These are phyloP conservation scores for Eucalyptus curtisii DNA, from an alignment of 345 rosid species.

Conservation along the genomic window DNA sequence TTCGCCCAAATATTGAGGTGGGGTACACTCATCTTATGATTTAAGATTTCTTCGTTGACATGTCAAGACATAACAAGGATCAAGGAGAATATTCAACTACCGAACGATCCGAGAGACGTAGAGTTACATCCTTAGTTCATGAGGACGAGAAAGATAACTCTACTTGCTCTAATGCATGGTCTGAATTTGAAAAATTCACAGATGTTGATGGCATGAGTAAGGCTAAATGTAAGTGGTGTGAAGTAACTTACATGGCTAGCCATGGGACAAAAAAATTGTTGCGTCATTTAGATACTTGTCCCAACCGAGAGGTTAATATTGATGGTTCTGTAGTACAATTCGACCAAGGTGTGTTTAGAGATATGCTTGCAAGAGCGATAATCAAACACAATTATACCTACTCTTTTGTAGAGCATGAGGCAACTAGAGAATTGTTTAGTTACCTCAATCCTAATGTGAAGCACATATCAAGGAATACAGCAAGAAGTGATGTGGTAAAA, in stretches of 20 bases:
- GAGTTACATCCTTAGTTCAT: not conserved
- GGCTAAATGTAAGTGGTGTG: not conserved
- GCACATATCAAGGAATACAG: not conserved
- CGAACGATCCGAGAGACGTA: fast-evolving
- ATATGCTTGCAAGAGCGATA: not conserved
- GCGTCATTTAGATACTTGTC: not conserved
- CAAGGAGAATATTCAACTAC: not conserved
- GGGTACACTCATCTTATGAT: not conserved
- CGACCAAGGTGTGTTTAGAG: not conserved
- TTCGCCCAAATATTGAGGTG: conserved; percentile 78
- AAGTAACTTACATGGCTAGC: not conserved
- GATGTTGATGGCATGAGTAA: not conserved
- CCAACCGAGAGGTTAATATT: not conserved
- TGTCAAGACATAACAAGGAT: not conserved
- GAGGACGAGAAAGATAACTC: not conserved
- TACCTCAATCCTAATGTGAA: not conserved
- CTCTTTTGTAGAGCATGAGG: not conserved
- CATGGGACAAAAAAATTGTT: not conserved
- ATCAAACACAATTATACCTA: not conserved
- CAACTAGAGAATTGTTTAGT: not conserved
- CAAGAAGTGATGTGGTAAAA: not conserved
- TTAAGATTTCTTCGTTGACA: not conserved
- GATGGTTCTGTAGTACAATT: not conserved
- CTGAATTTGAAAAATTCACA: not conserved
- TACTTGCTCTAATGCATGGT: not conserved